Conservation (phyloP, 1,284 basidiomycete genomes). For the Apiotrichum gracile region DNA sequence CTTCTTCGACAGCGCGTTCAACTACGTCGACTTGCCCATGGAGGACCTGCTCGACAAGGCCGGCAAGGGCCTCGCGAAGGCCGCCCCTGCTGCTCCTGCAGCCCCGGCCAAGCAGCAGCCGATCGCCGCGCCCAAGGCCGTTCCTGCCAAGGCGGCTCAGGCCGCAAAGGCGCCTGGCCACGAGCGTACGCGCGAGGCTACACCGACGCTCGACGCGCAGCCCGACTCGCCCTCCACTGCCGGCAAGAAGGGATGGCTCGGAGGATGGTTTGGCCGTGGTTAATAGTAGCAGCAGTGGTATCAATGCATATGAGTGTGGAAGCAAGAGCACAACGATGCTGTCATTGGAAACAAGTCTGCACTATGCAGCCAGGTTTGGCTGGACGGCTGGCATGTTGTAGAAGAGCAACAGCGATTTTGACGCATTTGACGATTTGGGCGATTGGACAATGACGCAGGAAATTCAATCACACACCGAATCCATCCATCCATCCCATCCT, state of each 20-base stretch:
- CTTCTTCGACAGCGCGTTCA: conserved; percentile 91
- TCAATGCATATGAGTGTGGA: not conserved
- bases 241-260: conserved; percentile 40
- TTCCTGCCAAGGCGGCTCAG: not conserved
- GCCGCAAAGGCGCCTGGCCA: not conserved
- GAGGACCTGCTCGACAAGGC: conserved; percentile 64
- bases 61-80: conserved; percentile 53
- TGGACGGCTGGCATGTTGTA: too few relatives aligned
- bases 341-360: too few relatives aligned
- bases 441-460: too few relatives aligned
- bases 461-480: too few relatives aligned
- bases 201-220: conserved; percentile 16
- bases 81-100: conserved; percentile 17
- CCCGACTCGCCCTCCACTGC: conserved; percentile 11
- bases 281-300: conserved; percentile 1
- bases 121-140: conserved; percentile 9
- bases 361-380: too few relatives aligned
- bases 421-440: too few relatives aligned
- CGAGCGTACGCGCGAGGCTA: conserved; percentile 30
- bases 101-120: conserved; percentile 4
- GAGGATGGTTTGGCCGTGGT: conserved; percentile 43
- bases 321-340: too few relatives aligned
- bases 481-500: too few relatives aligned
- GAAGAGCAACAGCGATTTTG: too few relatives aligned
- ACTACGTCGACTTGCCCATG: conserved; percentile 80